Conservation (phyloP, 306 rosid species). For the Arachis stenosperma region DNA sequence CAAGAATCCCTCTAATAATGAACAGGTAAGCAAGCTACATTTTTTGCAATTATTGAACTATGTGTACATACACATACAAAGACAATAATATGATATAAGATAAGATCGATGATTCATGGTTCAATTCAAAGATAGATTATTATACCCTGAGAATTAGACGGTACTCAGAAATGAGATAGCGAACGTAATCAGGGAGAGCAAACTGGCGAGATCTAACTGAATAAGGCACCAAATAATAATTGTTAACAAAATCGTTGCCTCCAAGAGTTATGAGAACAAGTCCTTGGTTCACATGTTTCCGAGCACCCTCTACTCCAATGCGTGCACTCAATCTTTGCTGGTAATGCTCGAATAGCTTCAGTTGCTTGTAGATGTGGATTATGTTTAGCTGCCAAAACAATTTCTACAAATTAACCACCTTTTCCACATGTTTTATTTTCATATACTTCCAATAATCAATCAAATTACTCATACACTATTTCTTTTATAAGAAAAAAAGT, state of each 20-base stretch:
- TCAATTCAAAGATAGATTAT: background rate
- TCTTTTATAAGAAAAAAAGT: too few species aligned
- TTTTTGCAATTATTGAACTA: too few species aligned
- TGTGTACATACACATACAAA: too few species aligned
- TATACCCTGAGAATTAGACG: slow-evolving; percentile 59
- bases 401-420: background rate
- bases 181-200: slow-evolving; percentile 80
- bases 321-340: slow-evolving; percentile 59
- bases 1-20: too few species aligned
- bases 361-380: slow-evolving; percentile 65
- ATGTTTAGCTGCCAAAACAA: slow-evolving; percentile 59
- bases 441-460: too few species aligned
- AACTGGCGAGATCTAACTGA: slow-evolving; percentile 91
- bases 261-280: slow-evolving; percentile 74
- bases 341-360: slow-evolving; percentile 65
- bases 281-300: slow-evolving; percentile 53
- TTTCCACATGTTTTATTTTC: background rate
- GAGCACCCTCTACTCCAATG: slow-evolving; percentile 52
- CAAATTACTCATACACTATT: too few species aligned
- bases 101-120: background rate
- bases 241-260: slow-evolving; percentile 91
- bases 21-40: too few species aligned
- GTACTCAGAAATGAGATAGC: slow-evolving; percentile 70
- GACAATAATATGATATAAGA: too few species aligned
- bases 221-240: slow-evolving; percentile 76